Conservation (phyloP, 2,329 filamentous ascomycete species). For the Aureobasidium vineae region DNA sequence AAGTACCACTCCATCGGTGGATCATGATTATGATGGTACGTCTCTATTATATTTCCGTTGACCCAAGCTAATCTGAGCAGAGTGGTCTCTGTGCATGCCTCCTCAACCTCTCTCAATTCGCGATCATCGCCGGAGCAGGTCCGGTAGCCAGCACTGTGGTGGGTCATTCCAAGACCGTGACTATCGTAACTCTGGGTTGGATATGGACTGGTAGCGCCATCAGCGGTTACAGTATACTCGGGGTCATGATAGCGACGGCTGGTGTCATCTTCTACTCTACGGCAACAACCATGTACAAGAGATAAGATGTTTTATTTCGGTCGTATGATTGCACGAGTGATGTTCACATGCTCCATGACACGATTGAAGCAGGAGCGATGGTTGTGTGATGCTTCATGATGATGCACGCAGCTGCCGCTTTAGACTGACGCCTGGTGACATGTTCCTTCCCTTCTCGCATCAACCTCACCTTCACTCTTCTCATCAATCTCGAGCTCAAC, state of each 20-base stretch:
- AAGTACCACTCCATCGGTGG: constrained; percentile 45
- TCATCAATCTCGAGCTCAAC: background rate
- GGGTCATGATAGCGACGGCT: constrained; percentile 36
- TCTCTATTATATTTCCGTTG: background rate
- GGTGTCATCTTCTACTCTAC: constrained; percentile 35
- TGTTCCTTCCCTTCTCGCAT: background rate
- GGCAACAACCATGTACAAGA: constrained; percentile 7
- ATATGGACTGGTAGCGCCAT: constrained; percentile 32
- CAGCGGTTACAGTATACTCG: constrained; percentile 34
- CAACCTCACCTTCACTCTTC: background rate
- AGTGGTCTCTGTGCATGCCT: constrained; percentile 62
- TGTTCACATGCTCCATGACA: background rate
- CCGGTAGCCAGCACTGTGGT: constrained; percentile 39
- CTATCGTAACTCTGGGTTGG: constrained; percentile 38
- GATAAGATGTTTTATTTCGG: background rate
- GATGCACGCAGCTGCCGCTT: background rate
- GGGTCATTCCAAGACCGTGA: constrained; percentile 39
- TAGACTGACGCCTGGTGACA: background rate
- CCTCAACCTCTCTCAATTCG: constrained; percentile 53
- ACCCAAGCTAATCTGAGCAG: constrained; percentile 38
- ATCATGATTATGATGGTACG: constrained; percentile 57
- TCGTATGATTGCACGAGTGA: too few species aligned
- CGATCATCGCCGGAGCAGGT: constrained; percentile 38
- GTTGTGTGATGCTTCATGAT: background rate
- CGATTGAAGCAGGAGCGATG: background rate